Evolutionary conservation across 1,284 basidiomycete genomes (phyloP), one percentile per base, ranked within the genome.

Genomic region (Boletus subluridellus): DNA sequence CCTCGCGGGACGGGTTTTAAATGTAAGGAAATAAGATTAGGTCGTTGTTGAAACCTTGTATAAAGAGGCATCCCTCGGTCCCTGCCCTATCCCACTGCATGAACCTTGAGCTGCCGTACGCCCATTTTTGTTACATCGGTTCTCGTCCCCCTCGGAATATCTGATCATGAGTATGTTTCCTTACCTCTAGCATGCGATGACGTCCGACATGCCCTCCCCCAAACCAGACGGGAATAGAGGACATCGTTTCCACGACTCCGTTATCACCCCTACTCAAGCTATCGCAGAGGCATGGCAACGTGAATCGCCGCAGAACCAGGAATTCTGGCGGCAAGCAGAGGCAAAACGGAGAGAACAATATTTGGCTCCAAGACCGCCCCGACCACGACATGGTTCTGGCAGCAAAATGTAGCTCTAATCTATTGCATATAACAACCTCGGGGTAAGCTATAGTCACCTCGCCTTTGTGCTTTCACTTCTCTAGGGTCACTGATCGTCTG

Each of bases 261-360:
- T 69, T 51, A 60, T 78, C 64, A 78, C 84, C 15, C 82, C 83
- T 42, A 81, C 82, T 10, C 80, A 85, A 63, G 78, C 81, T 32
- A 87, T 89, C 68, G 84, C 83, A 41, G 81, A 84, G 46, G 83
- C 83, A 54, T 88, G 87, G 86, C 80, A 78, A 66, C 74, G 77
- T 50, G 83, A 86, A 70, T 80, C 82, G 15, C 63, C 69, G 15
- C 82, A 86, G 69, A 82, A 74, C 61, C 80, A 86, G 68, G 78
- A 80, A 55, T 76, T 73, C 61, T 89, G 86, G 86, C 75, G 78
- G 60, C 75, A 73, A 60, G 77, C 82, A 56, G 82, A 87, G 64
- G 77, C 77, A 58, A 79, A 77, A 64, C 77, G 82, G 58, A 70
- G 67, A 58, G 70, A 74, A 58, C 71, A 67, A 15, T 82, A 78